phyloP scores from a whole-genome alignment of 768 basidiomycete genomes.

The Rhodotorula taiwanensis region DNA sequence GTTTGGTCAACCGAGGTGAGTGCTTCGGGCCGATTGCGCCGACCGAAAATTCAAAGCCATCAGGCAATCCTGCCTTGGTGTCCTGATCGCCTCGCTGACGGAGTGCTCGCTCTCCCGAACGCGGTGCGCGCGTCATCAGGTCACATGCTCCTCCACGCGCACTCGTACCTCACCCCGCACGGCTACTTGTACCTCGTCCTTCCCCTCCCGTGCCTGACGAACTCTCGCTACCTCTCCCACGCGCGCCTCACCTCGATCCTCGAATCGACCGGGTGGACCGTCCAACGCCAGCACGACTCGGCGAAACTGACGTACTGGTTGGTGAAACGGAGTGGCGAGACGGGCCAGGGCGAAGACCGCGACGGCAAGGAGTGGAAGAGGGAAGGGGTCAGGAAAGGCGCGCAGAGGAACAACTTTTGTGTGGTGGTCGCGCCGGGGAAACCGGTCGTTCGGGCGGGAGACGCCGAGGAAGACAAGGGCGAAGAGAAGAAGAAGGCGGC shows the following conservation, averaged over 20 bases:
- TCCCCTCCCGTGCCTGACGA: constrained; percentile 39
- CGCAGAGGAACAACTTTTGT: constrained; percentile 37
- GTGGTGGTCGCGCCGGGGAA: constrained; percentile 24
- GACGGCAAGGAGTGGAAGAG: constrained; percentile 35
- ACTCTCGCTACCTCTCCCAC: constrained; percentile 37
- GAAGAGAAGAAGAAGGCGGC: not conserved
- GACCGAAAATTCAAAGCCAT: too few species aligned
- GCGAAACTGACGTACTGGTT: constrained; percentile 38
- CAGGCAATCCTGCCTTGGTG: too few species aligned
- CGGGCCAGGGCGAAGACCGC: not conserved
- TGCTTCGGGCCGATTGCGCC: not conserved
- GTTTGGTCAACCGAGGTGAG: constrained; percentile 32
- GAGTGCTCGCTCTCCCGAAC: too few species aligned
- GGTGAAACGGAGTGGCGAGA: constrained; percentile 1
- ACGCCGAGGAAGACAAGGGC: not conserved
- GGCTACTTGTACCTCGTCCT: constrained; percentile 40
- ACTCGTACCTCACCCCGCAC: constrained; percentile 33
- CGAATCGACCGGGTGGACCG: constrained; percentile 30
- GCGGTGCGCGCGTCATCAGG: constrained; percentile 7
- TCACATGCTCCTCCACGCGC: constrained; percentile 36
- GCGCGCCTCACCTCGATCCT: constrained; percentile 28
- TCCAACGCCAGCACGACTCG: constrained; percentile 31
- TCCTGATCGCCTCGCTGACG: too few species aligned
- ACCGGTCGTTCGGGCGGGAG: not conserved
- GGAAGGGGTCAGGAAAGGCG: constrained; percentile 28